Percentiles rank a stretch among this genome's conserved stretches.
phyloP scores from a whole-genome alignment of 2,329 filamentous ascomycete genomes.

The Pseudopyrenochaeta lycopersici region DNA sequence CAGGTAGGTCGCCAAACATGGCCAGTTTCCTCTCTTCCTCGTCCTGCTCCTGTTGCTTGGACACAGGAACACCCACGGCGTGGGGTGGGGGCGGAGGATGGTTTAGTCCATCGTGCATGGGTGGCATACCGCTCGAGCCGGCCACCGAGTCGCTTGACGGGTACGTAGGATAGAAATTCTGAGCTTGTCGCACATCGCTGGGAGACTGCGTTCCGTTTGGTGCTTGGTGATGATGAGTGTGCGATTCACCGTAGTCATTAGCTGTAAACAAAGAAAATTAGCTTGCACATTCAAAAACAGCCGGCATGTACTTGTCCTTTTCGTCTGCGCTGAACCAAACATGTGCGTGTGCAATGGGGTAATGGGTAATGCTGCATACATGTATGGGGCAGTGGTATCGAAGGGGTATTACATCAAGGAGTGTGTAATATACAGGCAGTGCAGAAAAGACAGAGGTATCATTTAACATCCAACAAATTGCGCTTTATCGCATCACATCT shows the following conservation, averaged over 20 bases:
- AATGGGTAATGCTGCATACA: conserved; percentile 31
- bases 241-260: conserved; percentile 67
- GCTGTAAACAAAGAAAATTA: conserved; percentile 60
- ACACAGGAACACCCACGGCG: conserved; percentile 53
- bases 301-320: conserved; percentile 24
- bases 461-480: conserved; percentile 51
- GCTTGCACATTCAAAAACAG: conserved; percentile 47
- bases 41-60: conserved; percentile 60
- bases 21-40: conserved; percentile 69
- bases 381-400: conserved; percentile 48
- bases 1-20: conserved; percentile 87
- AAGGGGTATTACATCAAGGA: conserved; percentile 54
- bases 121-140: conserved; percentile 67
- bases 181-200: conserved; percentile 75
- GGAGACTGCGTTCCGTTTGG: conserved; percentile 64
- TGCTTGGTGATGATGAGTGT: conserved; percentile 73
- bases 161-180: conserved; percentile 79
- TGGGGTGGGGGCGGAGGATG: conserved; percentile 55
- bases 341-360: conserved; percentile 32
- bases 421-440: conserved; percentile 54
- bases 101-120: conserved; percentile 68
- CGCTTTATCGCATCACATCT: conserved; percentile 70
- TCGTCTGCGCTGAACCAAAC: conserved; percentile 36
- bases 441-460: conserved; percentile 54
- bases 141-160: conserved; percentile 65